These are phyloP conservation scores for Berberis vulgaris DNA, from an alignment of 164 flowering plant genomes.

Conservation along the genomic window DNA sequence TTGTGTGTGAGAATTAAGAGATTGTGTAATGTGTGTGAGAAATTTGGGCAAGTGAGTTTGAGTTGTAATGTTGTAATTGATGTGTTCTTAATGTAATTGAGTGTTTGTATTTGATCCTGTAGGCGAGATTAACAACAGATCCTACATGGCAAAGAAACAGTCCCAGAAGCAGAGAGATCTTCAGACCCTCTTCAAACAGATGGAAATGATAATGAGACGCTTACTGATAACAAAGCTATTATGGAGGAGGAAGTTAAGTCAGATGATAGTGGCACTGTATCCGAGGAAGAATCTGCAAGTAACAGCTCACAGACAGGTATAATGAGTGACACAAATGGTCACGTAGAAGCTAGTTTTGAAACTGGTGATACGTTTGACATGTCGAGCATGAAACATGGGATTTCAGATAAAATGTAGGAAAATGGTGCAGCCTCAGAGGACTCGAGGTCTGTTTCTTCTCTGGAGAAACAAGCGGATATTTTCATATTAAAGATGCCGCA, in stretches of 20 bases:
- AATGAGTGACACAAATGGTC: not conserved
- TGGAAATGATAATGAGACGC: not conserved
- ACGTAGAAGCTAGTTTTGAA: constrained; percentile 1
- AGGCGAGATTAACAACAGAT: not conserved
- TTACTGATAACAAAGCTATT: not conserved
- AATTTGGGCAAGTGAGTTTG: too few species aligned
- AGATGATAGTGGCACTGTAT: not conserved
- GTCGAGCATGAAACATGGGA: not conserved
- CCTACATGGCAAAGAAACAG: not conserved
- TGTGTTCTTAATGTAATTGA: too few species aligned
- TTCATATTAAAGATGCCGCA: too few species aligned
- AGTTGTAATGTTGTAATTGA: too few species aligned
- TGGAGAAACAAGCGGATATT: too few species aligned
- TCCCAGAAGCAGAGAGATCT: not conserved
- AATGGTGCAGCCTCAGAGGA: not conserved
- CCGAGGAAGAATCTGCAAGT: not conserved
- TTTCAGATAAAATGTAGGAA: not conserved
- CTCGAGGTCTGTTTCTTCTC: constrained; percentile 1
- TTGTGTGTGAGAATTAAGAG: too few species aligned
- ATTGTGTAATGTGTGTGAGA: too few species aligned
- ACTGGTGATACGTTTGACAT: not conserved
- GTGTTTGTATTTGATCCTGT: too few species aligned
- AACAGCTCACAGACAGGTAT: not conserved
- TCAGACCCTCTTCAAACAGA: not conserved
- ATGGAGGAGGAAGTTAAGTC: too few species aligned